phyloP scores from a whole-genome alignment of 73 alveolate genomes.

The Paramecium biaurelia region DNA sequence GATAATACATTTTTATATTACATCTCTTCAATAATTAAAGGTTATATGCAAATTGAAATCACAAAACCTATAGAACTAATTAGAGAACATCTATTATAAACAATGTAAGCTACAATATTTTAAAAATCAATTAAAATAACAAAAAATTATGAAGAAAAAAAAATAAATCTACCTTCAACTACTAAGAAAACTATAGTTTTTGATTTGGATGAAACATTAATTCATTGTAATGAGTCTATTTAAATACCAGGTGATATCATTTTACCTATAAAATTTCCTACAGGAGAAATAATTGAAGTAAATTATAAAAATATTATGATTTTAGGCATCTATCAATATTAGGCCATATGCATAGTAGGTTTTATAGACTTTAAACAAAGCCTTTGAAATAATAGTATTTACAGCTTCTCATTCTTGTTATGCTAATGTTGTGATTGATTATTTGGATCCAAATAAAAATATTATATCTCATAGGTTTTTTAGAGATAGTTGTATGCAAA shows the following conservation, averaged over 20 bases:
- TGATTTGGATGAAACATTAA: constrained; percentile 64
- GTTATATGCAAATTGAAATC: not conserved
- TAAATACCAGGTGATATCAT: constrained; percentile 53
- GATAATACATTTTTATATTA: not conserved
- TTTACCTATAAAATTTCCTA: constrained; percentile 59
- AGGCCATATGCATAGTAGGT: constrained; percentile 67
- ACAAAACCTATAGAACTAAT: not conserved
- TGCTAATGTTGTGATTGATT: constrained; percentile 66
- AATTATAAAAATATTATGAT: not conserved
- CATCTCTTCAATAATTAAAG: not conserved
- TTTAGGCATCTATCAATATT: constrained; percentile 68
- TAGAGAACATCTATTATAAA: constrained; percentile 55
- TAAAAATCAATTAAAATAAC: constrained; percentile 1
- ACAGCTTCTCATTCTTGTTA: constrained; percentile 68
- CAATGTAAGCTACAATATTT: constrained; percentile 52
- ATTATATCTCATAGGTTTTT: constrained; percentile 50
- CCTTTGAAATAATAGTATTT: constrained; percentile 59
- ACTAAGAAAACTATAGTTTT: constrained; percentile 47
- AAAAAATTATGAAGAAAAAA: constrained; percentile 40
- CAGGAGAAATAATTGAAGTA: constrained; percentile 64
- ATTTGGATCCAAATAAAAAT: constrained; percentile 64
- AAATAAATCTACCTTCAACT: constrained; percentile 12
- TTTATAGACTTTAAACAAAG: constrained; percentile 43
- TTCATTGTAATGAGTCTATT: constrained; percentile 56
- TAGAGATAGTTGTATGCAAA: constrained; percentile 66